Base-by-base conservation (phyloP, 31 red algal genomes). In the Endocladia muricata region DNA sequence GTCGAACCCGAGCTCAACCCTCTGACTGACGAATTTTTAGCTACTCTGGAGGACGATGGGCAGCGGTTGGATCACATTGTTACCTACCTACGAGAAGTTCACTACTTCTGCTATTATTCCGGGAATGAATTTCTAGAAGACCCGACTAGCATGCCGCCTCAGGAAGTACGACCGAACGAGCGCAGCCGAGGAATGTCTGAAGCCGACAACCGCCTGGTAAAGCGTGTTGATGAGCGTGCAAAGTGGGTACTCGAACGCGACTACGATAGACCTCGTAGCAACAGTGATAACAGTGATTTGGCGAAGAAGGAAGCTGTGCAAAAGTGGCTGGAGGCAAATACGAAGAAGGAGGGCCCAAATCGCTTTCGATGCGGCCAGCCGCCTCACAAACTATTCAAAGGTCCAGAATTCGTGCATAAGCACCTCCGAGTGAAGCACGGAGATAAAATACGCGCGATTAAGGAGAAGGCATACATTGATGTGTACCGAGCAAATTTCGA, bases 361-460 rank as follows among this genome's bases (percentile, higher is more conserved):
- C 71, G 89, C 19, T 93, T 74, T 74, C 54, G 89, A 55, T 93
- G 89, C 57, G 36, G 54, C 0, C 82, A 88, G 1, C 89, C 89
- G 23, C 89, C 89, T 32, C 51, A 73, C 72, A 93, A 93, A 68
- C 70, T 93, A 21, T 93, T 93, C 70, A 78, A 81, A 55, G 89
- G 69, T 4, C 77, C 78, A 23, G 89, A 88, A 73, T 93, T 87
- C 76, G 89, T 93, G 0, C 74, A 88, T 41, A 93, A 93, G 59
- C 89, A 93, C 36, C 40, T 93, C 23, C 64, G 75, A 42, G 75
- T 77, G 5, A 86, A 82, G 68, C 89, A 93, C 41, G 72, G 41
- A 1, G 89, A 93, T 41, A 58, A 59, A 37, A 75, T 86, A 37
- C 66, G 75, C 51, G 63, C 73, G 57, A 64, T 81, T 3, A 29